Percentiles rank a stretch among this genome's conserved stretches.
phyloP scores from a whole-genome alignment of 108 stramenopile genomes.

The Cyclotella sp. region DNA sequence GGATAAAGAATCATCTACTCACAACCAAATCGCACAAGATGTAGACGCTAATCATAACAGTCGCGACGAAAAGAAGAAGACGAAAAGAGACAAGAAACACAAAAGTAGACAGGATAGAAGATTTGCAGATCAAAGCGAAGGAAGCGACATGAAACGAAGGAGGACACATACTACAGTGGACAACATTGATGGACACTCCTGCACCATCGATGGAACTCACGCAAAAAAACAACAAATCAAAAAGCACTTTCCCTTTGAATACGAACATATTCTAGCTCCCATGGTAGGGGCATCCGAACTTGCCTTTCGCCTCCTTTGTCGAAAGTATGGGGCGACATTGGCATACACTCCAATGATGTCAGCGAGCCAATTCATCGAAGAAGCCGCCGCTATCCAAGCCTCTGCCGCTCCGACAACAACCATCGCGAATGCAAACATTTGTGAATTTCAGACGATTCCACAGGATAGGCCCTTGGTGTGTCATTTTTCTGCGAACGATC shows the following conservation, averaged over 20 bases:
- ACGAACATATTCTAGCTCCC: slow-evolving; percentile 87
- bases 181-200: not conserved
- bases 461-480: slow-evolving; percentile 91
- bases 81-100: slow-evolving; percentile 4
- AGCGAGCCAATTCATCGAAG: slow-evolving; percentile 68
- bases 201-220: not conserved
- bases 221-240: not conserved
- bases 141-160: not conserved
- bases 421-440: slow-evolving; percentile 40
- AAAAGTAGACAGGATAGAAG: not conserved
- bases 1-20: not conserved
- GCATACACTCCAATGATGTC: slow-evolving; percentile 99
- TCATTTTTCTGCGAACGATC: slow-evolving; percentile 90
- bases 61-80: slow-evolving; percentile 14
- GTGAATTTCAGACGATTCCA: slow-evolving; percentile 83
- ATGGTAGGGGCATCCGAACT: slow-evolving; percentile 97
- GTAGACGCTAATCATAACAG: not conserved
- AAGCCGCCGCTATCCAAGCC: slow-evolving; percentile 25
- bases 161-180: not conserved
- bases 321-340: slow-evolving; percentile 93
- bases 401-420: not conserved
- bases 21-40: not conserved
- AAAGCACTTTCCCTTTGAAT: slow-evolving; percentile 54
- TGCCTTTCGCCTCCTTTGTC: slow-evolving; percentile 91
- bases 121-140: not conserved